Evolutionary conservation across 2,329 filamentous ascomycete species (phyloP), one percentile per base, ranked within the genome.

Genomic region (Bipolaris victoriae): DNA sequence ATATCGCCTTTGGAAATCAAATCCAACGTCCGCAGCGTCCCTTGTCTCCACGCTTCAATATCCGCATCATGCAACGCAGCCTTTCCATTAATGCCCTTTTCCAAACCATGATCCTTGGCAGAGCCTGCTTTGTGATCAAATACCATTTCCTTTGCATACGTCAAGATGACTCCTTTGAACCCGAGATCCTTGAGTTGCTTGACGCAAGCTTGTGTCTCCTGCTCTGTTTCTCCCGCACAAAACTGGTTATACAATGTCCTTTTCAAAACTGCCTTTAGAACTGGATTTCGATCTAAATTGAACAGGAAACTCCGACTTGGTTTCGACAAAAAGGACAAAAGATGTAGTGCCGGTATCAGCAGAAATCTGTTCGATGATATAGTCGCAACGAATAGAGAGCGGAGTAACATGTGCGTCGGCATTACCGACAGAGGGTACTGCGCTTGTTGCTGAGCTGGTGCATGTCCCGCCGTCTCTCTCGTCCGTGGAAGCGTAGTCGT

Each of bases 201-300:
- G 0, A 89, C 92, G 26, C 70, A 74, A 37, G 75, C 77, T 48
- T 80, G 80, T 4, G 96, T 89, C 75, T 96, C 90, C 3, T 73
- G 64, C 1, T 84, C 81, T 43, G 86, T 90, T 74, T 92, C 90
- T 39, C 93, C 93, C 0, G 91, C 91, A 75, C 93, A 97, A 74
- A 96, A 97, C 69, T 97, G 93, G 39, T 88, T 87, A 76, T 97
- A 97, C 66, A 97, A 90, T 0, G 91, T 95, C 71, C 88, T 85
- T 72, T 92, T 91, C 51, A 97, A 80, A 40, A 92, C 72, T 52
- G 81, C 84, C 41, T 87, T 86, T n/a, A 96, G 81, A 1, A 94
- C 43, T 0, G 86, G 86, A 70, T 96, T 96, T 48, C 79, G 82
- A 69, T 96, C 91, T 3, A 92, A 87, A 71, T 90, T 70, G 53